A percentile compares a stretch with the other conserved stretches of the same genome.
Conservation (phyloP, 1,284 basidiomycete species). For the Meira miltonrushii region DNA sequence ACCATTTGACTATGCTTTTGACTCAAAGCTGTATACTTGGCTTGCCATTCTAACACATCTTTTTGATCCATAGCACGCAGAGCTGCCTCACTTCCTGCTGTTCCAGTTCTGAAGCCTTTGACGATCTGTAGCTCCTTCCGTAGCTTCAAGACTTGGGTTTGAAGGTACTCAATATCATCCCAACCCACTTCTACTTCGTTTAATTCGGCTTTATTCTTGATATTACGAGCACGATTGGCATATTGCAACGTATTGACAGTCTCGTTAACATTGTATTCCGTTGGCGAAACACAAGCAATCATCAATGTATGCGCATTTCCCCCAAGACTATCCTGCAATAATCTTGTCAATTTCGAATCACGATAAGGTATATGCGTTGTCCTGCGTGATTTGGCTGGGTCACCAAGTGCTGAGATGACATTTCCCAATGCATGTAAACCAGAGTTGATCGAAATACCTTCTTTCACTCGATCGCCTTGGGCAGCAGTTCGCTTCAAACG, state of each 20-base stretch:
- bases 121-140: conserved; percentile 76
- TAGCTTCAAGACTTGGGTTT: conserved; percentile 58
- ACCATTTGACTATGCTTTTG: conserved; percentile 77
- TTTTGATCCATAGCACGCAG: conserved; percentile 53
- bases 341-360: conserved; percentile 89
- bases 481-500: conserved; percentile 57
- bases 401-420: conserved; percentile 95
- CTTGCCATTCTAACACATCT: conserved; percentile 69
- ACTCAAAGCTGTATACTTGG: conserved; percentile 75
- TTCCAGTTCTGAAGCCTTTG: conserved; percentile 60
- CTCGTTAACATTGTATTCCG: conserved; percentile 89
- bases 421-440: conserved; percentile 93
- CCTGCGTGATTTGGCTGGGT: conserved; percentile 63
- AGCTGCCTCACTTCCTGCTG: conserved; percentile 12
- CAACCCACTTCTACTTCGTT: conserved; percentile 95
- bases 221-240: conserved; percentile 92
- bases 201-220: conserved; percentile 87
- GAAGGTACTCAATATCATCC: conserved; percentile 96
- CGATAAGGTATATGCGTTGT: conserved; percentile 82
- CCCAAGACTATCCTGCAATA: conserved; percentile 93
- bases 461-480: conserved; percentile 88
- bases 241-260: conserved; percentile 97
- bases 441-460: conserved; percentile 80
- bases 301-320: conserved; percentile 97
- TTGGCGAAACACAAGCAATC: conserved; percentile 95